Conservation (phyloP, 805 yeast genomes). For the Cyberlindnera euphorbiae region DNA sequence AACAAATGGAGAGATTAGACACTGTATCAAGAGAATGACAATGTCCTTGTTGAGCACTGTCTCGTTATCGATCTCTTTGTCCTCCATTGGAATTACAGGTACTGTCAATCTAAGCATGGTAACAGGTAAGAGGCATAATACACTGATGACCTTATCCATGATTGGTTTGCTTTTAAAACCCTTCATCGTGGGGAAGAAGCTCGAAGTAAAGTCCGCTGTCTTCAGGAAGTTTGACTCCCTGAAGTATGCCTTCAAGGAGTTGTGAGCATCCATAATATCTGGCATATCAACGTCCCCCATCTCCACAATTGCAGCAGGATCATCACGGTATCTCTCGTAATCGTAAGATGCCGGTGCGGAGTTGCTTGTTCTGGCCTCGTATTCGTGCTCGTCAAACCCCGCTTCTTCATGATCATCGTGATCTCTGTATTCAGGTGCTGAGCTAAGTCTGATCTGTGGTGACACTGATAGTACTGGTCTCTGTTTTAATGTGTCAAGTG, state of each 20-base stretch:
- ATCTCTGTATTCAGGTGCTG: conserved; percentile 21
- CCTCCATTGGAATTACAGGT: conserved; percentile 30
- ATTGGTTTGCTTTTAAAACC: conserved; percentile 25
- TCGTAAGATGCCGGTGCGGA: conserved; percentile 17
- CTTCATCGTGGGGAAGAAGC: conserved; percentile 29
- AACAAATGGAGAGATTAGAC: conserved; percentile 28
- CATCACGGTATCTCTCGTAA: conserved; percentile 7
- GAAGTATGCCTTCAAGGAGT: conserved; percentile 6
- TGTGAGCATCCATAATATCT: conserved; percentile 13
- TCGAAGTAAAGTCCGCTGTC: conserved; percentile 3
- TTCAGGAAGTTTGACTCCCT: conserved; percentile 4
- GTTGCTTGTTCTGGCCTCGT: conserved; percentile 15
- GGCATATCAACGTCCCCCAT: conserved; percentile 7
- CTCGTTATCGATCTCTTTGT: conserved; percentile 20
- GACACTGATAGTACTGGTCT: neutral
- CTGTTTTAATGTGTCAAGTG: conserved; percentile 12
- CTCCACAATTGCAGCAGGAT: conserved; percentile 1
- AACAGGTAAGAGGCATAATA: conserved; percentile 32
- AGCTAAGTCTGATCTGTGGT: conserved; percentile 14
- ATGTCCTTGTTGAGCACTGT: conserved; percentile 18
- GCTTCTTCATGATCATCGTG: conserved; percentile 2
- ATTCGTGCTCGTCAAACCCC: conserved; percentile 8
- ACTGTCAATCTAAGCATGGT: conserved; percentile 31
- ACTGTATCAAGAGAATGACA: conserved; percentile 27
- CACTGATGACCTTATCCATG: conserved; percentile 26